Evolutionary conservation across 225 moss, liverwort and hornwort species (phyloP).

Genomic region (Marchantia polymorpha): DNA sequence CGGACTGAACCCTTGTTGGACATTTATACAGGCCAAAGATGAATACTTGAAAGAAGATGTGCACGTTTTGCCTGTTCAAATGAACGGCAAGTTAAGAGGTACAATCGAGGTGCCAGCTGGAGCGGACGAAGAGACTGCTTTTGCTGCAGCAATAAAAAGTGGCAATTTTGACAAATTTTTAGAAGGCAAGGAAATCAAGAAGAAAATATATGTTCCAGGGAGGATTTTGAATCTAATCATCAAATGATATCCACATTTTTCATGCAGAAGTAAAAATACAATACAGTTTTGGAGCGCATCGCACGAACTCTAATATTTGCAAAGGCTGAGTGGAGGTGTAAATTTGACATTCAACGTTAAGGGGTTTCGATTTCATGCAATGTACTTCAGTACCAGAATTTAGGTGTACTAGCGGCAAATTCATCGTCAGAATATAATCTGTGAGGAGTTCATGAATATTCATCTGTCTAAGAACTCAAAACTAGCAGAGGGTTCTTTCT

Average conservation of each 20-base stretch:
- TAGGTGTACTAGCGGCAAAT: too few relatives aligned
- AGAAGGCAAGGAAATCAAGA: slow-evolving; percentile 70
- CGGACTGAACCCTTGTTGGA: background rate
- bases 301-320: too few relatives aligned
- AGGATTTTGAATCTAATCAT: slow-evolving; percentile 88
- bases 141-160: slow-evolving; percentile 59
- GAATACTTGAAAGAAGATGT: slow-evolving; percentile 79
- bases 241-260: slow-evolving; percentile 32
- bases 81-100: slow-evolving; percentile 85
- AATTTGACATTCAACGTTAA: too few relatives aligned
- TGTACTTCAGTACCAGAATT: too few relatives aligned
- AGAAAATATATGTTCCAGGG: slow-evolving; percentile 87
- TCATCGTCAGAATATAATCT: too few relatives aligned
- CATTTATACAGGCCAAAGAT: slow-evolving; percentile 47
- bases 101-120: slow-evolving; percentile 72
- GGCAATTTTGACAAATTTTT: slow-evolving; percentile 68
- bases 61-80: slow-evolving; percentile 73
- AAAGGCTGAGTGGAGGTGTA: too few relatives aligned
- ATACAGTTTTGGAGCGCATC: background rate
- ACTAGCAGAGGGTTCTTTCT: too few relatives aligned
- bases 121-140: slow-evolving; percentile 60
- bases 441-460: too few relatives aligned
- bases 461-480: too few relatives aligned
- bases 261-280: background rate
- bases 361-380: too few relatives aligned